Base-by-base conservation (phyloP, 139 green algal genomes). In the Parachlorella kessleri region DNA sequence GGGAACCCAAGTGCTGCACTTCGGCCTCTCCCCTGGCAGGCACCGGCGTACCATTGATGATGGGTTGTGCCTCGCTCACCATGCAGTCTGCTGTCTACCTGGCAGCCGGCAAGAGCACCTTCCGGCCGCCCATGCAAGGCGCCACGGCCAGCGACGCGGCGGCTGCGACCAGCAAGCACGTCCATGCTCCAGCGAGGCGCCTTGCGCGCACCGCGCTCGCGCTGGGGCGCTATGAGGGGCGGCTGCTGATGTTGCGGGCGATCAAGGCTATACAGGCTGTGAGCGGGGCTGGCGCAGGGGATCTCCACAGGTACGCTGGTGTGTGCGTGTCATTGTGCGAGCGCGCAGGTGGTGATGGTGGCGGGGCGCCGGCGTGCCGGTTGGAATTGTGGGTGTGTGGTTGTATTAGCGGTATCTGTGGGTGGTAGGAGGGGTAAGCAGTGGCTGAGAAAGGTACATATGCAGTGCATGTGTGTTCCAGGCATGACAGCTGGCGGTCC, bases 151-250 rank as follows among this genome's bases (percentile, higher is more conserved):
- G n/a, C n/a, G n/a, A n/a, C n/a, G n/a, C n/a, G 9, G 67, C 63
- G 39, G 82, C 41, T 14, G 68, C 32, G 35, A 30, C 2, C 33
- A 36, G 36, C 23, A 59, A 86, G 18, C 59, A 40, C 1, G 42
- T 89, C 33, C 92, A 97, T 68, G 86, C 89, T 9, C 89, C 92
- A 0, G 93, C 93, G 0, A 83, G 93, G 28, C 88, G 93, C 33
- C 70, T 96, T 14, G 92, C 91, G 1, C 83, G 93, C 28, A 96
- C 91, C 36, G 84, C 94, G 70, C 85, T 95, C 74, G 85, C 76
- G 71, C 83, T 94, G 38, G 90, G 93, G 1, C 73, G 80, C 1
- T 86, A 91, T 42, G 82, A 85, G 80, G 88, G 92, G 67, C 59
- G 85, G 28, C 48, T 77, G 1, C 95, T 97, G 80, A 91, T 84